Evolutionary conservation across 768 basidiomycete species (phyloP), one percentile per base, ranked within the genome.

Genomic region (Trametes coccinea): DNA sequence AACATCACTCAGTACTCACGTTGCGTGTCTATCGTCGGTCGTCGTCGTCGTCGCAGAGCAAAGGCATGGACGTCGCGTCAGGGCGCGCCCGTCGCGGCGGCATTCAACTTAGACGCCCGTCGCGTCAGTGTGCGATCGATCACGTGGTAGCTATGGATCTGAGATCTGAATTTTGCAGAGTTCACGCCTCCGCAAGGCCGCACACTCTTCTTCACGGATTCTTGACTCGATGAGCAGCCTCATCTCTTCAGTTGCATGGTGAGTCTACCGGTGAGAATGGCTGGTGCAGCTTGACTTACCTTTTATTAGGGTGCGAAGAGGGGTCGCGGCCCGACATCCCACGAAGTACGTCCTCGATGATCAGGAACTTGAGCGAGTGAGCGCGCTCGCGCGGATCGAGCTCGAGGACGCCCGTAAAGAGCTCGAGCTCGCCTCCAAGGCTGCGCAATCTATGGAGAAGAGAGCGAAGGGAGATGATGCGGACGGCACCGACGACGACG

Each of bases 331-430:
- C 3, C 81, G 80, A 48, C 82, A 94, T 66, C 96, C 97, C 2
- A 76, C 79, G 70, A 93, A 91, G 78, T 98, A 98, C 74, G 82
- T 90, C 53, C 85, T 98, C 33, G 93, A 97, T 70, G 92, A 95
- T 70, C 77, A 84, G 53, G 97, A 99, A 75, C 80, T 98, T 11
- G 86, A 90, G 70, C 86, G 97, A 29, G 92, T 98, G 52, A 93
- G 93, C 66, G 81, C 88, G 22, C 82, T 99, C 29, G 93, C 95
- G 13, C 78, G 86, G 54, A 90, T 94, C 59, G 90, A 95, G 70
- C 83, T 96, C 33, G 94, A 96, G 65, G 93, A 95, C 78, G 95
- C 95, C 8, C 86, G 87, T 58, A 78, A 85, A 66, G 95, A 95
- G 73, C 82, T 95, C 16, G 86, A 92, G 77, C 83, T 87, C 30